Percentiles rank a stretch among this genome's conserved stretches.
Conservation (phyloP, 2,329 filamentous ascomycete species). For the Thermothelomyces thermophilus region DNA sequence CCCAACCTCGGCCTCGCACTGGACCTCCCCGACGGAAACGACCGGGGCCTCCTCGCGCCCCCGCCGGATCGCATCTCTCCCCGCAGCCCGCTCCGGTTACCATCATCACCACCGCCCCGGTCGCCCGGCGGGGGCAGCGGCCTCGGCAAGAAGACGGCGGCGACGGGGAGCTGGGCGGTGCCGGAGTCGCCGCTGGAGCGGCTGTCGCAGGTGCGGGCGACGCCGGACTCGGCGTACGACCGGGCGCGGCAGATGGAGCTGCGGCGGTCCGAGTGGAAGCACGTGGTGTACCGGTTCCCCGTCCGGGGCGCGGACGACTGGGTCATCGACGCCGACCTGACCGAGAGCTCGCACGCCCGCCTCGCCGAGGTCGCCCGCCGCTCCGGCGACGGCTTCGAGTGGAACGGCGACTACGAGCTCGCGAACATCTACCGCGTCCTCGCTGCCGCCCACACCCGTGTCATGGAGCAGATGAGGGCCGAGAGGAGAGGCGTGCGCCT, state of each 20-base stretch:
- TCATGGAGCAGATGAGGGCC: conserved; percentile 20
- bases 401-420: conserved; percentile 18
- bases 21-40: background rate
- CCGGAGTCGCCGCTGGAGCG: conserved; percentile 18
- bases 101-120: too few relatives aligned
- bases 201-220: conserved; percentile 19
- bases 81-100: too few relatives aligned
- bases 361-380: conserved; percentile 17
- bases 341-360: conserved; percentile 19
- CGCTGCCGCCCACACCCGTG: conserved; percentile 9
- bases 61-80: background rate
- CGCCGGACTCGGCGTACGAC: conserved; percentile 21
- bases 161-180: conserved; percentile 9
- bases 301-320: conserved; percentile 17
- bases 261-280: conserved; percentile 20
- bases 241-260: conserved; percentile 21
- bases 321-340: conserved; percentile 20
- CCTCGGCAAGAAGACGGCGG: background rate
- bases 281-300: conserved; percentile 17
- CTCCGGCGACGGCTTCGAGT: conserved; percentile 19
- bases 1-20: conserved; percentile 7
- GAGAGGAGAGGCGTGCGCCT: conserved; percentile 13
- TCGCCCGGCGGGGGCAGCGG: too few relatives aligned
- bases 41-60: conserved; percentile 2
- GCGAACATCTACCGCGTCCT: conserved; percentile 19